These are phyloP conservation scores for Athelia psychrophila DNA, from an alignment of 1,284 basidiomycete species.

Conservation along the genomic window DNA sequence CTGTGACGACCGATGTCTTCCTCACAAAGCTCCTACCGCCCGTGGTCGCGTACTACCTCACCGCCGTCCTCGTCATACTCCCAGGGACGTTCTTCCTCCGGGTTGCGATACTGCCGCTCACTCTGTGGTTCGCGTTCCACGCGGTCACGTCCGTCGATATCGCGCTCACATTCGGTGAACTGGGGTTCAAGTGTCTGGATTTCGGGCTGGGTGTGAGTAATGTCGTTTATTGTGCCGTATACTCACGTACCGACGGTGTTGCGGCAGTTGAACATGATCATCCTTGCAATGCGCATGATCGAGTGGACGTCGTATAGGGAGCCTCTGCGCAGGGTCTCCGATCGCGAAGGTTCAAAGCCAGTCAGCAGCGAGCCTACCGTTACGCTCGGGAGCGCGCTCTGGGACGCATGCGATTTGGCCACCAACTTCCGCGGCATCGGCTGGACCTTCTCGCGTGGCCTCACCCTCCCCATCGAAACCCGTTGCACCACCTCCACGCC, in stretches of 20 bases:
- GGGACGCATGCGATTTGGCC: slow-evolving; percentile 45
- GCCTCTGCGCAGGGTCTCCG: slow-evolving; percentile 16
- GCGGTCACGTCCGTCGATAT: slow-evolving; percentile 41
- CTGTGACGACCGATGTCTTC: slow-evolving; percentile 13
- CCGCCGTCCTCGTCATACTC: slow-evolving; percentile 44
- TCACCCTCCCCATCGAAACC: slow-evolving; percentile 39
- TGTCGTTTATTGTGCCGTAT: neutral
- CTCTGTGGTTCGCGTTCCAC: slow-evolving; percentile 36
- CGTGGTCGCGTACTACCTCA: slow-evolving; percentile 39
- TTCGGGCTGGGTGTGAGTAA: slow-evolving; percentile 32
- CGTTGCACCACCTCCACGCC: slow-evolving; percentile 31
- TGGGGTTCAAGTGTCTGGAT: slow-evolving; percentile 33
- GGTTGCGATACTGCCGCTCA: slow-evolving; percentile 40
- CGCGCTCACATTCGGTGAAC: slow-evolving; percentile 23
- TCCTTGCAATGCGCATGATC: slow-evolving; percentile 29
- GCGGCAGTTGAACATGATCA: slow-evolving; percentile 29
- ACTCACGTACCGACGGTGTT: neutral
- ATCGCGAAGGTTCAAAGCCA: slow-evolving; percentile 1
- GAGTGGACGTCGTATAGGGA: slow-evolving; percentile 32
- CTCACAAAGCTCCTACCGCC: slow-evolving; percentile 33
- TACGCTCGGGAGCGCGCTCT: slow-evolving; percentile 14
- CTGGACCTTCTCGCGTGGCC: slow-evolving; percentile 49
- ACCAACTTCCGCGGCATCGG: slow-evolving; percentile 47
- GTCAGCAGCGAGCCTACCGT: slow-evolving; percentile 5
- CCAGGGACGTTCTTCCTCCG: slow-evolving; percentile 40